Evolutionary conservation across 305 asterid genomes (phyloP).

Genomic region (Fraxinus xanthoxyloides): DNA sequence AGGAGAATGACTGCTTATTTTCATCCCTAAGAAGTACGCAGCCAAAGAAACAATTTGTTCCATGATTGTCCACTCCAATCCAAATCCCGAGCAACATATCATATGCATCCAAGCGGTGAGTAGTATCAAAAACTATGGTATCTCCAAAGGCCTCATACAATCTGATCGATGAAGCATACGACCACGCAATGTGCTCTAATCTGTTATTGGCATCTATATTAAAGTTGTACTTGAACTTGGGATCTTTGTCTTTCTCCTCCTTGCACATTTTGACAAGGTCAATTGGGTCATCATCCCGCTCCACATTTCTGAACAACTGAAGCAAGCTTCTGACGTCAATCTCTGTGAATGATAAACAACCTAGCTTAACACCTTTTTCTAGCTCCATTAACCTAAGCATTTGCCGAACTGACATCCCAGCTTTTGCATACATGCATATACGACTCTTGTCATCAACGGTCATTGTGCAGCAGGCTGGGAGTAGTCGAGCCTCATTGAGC

Average conservation of each 20-base stretch:
- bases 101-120: conserved; percentile 59
- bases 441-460: conserved; percentile 63
- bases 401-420: conserved; percentile 70
- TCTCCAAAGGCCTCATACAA: conserved; percentile 58
- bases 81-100: conserved; percentile 68
- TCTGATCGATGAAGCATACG: conserved; percentile 48
- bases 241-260: conserved; percentile 57
- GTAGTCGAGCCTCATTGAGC: conserved; percentile 40
- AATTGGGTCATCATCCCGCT: conserved; percentile 48
- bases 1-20: conserved; percentile 51
- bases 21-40: conserved; percentile 63
- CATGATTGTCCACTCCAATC: conserved; percentile 71
- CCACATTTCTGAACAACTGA: conserved; percentile 55
- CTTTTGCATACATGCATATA: conserved; percentile 59
- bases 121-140: conserved; percentile 59
- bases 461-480: conserved; percentile 52
- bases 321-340: conserved; percentile 56
- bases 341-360: conserved; percentile 67
- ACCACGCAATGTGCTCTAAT: conserved; percentile 62
- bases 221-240: conserved; percentile 49
- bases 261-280: conserved; percentile 64
- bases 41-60: conserved; percentile 56
- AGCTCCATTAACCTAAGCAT: conserved; percentile 70
- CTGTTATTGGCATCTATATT: conserved; percentile 49
- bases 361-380: conserved; percentile 59